Base-by-base conservation (phyloP, 306 rosid species). In the Vigna angularis region DNA sequence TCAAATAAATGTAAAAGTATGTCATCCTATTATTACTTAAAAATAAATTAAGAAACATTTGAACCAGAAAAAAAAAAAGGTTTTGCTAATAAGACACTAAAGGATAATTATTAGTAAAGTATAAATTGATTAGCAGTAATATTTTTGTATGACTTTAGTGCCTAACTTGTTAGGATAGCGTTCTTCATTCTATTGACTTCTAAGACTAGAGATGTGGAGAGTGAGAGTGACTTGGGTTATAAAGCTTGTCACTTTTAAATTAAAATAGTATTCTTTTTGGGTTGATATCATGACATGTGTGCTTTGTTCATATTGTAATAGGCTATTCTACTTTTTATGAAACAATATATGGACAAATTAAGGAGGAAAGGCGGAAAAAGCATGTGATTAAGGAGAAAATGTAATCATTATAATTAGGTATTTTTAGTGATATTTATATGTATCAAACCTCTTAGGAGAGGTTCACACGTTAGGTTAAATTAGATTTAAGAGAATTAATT, bases 161-260 rank as follows among this genome's bases (percentile, higher is more conserved):
- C 50, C 75, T 17, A 52, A 71, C 30, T 49, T 70, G 61, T 70
- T 49, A 24, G 40, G 73, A 28, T 45, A 24, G 12, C 10, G 47
- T 8, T 28, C 30, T 28, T 70, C 47, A 49, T 44, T 68, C 40
- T 8, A 11, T 3, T 1, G 9, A 26, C 28, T 26, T 26, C 28
- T 26, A 26, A 26, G 28, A 2, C 3, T 26, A 26, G 28, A 26
- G 28, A 26, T 26, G 3, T 26, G 28, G 12, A 7, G 5, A 51
- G 12, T 51, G 47, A 59, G 26, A 47, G 22, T 32, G 51, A 65
- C 73, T 65, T 28, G 9, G 14, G 18, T 51, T 48, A 49, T 34
- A 50, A 75, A 51, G 73, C 3, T 47, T 18, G 62, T 12, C 38
- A 32, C 50, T 5, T 28, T 61, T 74, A 30, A 64, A 50, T 50